phyloP scores from a whole-genome alignment of 1,284 basidiomycete genomes.

The Marasmius sp. region DNA sequence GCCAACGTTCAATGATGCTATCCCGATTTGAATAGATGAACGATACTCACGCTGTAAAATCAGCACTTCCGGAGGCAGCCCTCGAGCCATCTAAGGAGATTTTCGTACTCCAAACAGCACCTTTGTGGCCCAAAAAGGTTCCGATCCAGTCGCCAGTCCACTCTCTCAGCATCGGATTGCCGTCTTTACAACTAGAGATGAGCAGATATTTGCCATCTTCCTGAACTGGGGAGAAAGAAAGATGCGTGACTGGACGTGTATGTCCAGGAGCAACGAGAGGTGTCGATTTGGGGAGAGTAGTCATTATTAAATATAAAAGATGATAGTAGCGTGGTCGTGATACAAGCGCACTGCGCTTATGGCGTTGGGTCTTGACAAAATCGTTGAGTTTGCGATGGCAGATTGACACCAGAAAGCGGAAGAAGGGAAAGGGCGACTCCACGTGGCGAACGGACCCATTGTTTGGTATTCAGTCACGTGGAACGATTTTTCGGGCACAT shows the following conservation, averaged over 20 bases:
- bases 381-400: neutral
- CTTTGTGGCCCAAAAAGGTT: conserved; percentile 98
- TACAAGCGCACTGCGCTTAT: conserved; percentile 63
- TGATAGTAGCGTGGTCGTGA: conserved; percentile 34
- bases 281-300: conserved; percentile 58
- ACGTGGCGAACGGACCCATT: neutral
- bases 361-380: neutral
- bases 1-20: neutral
- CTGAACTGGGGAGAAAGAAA: conserved; percentile 85
- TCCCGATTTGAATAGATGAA: conserved; percentile 5
- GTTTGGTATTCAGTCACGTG: too few relatives aligned
- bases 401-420: neutral
- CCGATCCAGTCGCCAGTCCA: conserved; percentile 99
- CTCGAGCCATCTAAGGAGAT: conserved; percentile 84
- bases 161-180: conserved; percentile 93
- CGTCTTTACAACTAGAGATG: conserved; percentile 95
- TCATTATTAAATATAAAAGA: conserved; percentile 45
- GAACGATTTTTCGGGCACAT: too few relatives aligned
- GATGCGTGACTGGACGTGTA: conserved; percentile 89
- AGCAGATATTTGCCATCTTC: conserved; percentile 85
- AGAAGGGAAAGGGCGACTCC: neutral
- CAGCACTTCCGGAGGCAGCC: conserved; percentile 93
- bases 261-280: conserved; percentile 81
- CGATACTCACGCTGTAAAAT: conserved; percentile 91
- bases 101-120: conserved; percentile 97